These are phyloP conservation scores for Mycena filopes DNA, from an alignment of 768 basidiomycete species.

Conservation along the genomic window DNA sequence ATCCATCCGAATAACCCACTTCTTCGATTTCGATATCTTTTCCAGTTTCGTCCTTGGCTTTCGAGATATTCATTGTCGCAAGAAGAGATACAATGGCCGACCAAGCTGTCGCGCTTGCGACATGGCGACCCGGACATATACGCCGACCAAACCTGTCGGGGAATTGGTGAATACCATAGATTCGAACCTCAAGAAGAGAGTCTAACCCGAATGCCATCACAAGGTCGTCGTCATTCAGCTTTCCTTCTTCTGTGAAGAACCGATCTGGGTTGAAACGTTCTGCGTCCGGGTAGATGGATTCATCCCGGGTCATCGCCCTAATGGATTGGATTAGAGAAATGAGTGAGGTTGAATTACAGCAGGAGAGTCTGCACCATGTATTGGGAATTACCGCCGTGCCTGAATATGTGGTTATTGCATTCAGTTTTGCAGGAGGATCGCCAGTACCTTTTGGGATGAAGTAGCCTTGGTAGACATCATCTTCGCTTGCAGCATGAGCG, in stretches of 20 bases:
- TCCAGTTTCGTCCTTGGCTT: slow-evolving; percentile 54
- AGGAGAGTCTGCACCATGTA: slow-evolving; percentile 42
- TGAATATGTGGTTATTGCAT: not conserved
- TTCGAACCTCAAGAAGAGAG: not conserved
- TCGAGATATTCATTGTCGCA: slow-evolving; percentile 11
- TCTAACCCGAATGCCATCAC: slow-evolving; percentile 24
- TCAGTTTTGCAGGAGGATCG: not conserved
- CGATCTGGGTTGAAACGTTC: slow-evolving; percentile 42
- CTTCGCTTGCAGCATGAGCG: slow-evolving; percentile 34
- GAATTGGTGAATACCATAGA: not conserved
- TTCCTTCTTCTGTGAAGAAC: slow-evolving; percentile 35
- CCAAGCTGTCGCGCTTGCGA: slow-evolving; percentile 16
- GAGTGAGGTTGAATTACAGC: too few relatives aligned
- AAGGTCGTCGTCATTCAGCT: slow-evolving; percentile 17
- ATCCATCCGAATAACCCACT: slow-evolving; percentile 7
- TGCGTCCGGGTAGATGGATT: slow-evolving; percentile 40
- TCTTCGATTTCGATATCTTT: slow-evolving; percentile 55
- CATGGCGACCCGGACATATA: slow-evolving; percentile 19
- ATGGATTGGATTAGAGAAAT: not conserved
- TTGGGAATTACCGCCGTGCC: slow-evolving; percentile 44
- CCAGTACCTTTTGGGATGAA: slow-evolving; percentile 44
- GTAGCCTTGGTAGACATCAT: slow-evolving; percentile 45
- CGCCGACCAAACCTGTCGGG: slow-evolving; percentile 26
- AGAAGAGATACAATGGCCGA: slow-evolving; percentile 14
- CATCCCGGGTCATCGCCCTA: slow-evolving; percentile 42